Evolutionary conservation across 768 basidiomycete species (phyloP).

Genomic region (Tephrocybe sp.): DNA sequence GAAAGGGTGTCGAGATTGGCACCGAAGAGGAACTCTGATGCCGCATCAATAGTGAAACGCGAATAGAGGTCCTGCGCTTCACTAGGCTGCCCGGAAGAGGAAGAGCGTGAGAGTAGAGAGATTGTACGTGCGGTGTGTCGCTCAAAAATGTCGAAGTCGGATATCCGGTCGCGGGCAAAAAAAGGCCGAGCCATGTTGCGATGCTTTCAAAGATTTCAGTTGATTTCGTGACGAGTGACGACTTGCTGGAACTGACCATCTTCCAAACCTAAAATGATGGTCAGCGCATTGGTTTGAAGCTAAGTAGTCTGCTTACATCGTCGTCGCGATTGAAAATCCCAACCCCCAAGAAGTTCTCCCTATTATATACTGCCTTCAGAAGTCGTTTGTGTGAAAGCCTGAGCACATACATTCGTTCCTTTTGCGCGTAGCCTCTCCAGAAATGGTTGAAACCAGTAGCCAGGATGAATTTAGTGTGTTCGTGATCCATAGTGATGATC

Average conservation of each 20-base stretch:
- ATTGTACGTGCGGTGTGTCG: constrained; percentile 48
- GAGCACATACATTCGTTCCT: constrained; percentile 60
- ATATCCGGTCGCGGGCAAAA: constrained; percentile 70
- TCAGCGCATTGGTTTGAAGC: constrained; percentile 5
- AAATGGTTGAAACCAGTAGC: constrained; percentile 68
- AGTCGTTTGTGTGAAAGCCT: not conserved
- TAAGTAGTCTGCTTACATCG: constrained; percentile 39
- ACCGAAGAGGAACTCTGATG: constrained; percentile 75
- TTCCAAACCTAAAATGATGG: constrained; percentile 53
- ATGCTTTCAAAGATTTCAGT: constrained; percentile 40
- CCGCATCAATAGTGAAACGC: constrained; percentile 69
- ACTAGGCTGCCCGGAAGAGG: constrained; percentile 36
- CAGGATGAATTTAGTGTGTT: constrained; percentile 63
- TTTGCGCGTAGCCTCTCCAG: constrained; percentile 63
- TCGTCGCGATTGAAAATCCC: constrained; percentile 82
- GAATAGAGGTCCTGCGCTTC: constrained; percentile 70
- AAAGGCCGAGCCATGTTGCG: constrained; percentile 69
- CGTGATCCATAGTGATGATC: constrained; percentile 77
- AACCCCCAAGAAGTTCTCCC: constrained; percentile 65
- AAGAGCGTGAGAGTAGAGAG: constrained; percentile 40
- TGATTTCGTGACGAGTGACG: not conserved
- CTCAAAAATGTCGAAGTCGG: constrained; percentile 71
- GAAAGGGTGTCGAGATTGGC: constrained; percentile 62
- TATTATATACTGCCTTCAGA: constrained; percentile 18
- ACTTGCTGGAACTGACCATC: constrained; percentile 39